Percentiles rank a stretch among this genome's conserved stretches.
phyloP scores from a whole-genome alignment of 1,139 yeast species.

The Pichia sp. region DNA sequence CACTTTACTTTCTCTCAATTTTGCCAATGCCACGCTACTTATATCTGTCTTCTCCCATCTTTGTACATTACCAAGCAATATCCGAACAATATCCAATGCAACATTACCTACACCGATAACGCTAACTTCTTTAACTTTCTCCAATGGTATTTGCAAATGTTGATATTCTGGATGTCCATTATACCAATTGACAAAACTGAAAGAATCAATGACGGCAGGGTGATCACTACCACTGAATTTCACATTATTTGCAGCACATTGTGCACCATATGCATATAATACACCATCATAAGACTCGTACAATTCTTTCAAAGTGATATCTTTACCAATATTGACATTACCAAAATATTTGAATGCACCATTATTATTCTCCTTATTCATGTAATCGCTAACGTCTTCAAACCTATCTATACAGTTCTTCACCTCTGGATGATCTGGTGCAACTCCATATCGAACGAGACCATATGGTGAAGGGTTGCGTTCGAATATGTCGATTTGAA shows the following conservation, averaged over 20 bases:
- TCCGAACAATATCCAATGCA: slow-evolving; percentile 86
- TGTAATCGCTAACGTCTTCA: slow-evolving; percentile 37
- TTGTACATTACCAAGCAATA: slow-evolving; percentile 51
- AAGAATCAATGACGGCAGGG: slow-evolving; percentile 72
- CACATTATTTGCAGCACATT: slow-evolving; percentile 38
- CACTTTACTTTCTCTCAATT: slow-evolving; percentile 46
- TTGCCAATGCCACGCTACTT: slow-evolving; percentile 49
- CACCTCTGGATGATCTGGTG: slow-evolving; percentile 98
- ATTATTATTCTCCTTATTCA: no score
- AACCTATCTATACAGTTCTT: slow-evolving; percentile 83
- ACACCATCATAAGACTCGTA: slow-evolving; percentile 59
- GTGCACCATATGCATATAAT: slow-evolving; percentile 79
- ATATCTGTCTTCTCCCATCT: slow-evolving; percentile 75
- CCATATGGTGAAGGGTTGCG: slow-evolving; percentile 88
- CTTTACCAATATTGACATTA: slow-evolving; percentile 44
- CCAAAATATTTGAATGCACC: slow-evolving; percentile 68
- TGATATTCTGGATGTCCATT: slow-evolving; percentile 73
- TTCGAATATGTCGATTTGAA: slow-evolving; percentile 61
- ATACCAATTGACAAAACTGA: slow-evolving; percentile 93
- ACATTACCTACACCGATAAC: slow-evolving; percentile 98
- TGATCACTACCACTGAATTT: slow-evolving; percentile 48
- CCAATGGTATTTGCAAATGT: slow-evolving; percentile 45
- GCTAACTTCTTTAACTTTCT: slow-evolving; percentile 55
- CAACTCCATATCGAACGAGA: slow-evolving; percentile 89
- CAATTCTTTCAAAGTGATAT: slow-evolving; percentile 37